phyloP scores from a whole-genome alignment of 2,329 filamentous ascomycete species.

The Neodidymelliopsis sp. region DNA sequence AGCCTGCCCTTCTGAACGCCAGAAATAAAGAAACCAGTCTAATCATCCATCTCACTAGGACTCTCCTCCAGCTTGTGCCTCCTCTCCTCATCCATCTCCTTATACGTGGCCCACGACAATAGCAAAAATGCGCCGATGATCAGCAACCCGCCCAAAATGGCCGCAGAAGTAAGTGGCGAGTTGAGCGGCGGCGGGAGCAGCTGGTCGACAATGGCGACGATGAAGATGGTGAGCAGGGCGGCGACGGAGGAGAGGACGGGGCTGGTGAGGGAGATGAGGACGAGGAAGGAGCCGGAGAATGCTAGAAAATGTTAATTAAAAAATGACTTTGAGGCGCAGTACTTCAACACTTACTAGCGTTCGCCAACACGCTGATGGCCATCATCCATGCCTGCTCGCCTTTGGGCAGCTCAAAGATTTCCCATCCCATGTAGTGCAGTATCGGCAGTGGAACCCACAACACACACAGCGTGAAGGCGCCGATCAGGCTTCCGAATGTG shows the following conservation, averaged over 20 bases:
- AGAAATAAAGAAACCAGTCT: too few species aligned
- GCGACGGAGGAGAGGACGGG: slow-evolving; percentile 93
- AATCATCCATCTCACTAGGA: slow-evolving; percentile 55
- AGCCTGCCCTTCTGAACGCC: too few species aligned
- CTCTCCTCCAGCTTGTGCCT: slow-evolving; percentile 61
- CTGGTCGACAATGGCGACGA: slow-evolving; percentile 93
- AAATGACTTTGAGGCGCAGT: not conserved
- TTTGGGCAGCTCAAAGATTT: slow-evolving; percentile 81
- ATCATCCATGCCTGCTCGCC: slow-evolving; percentile 83
- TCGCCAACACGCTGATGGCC: slow-evolving; percentile 79
- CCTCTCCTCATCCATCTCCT: slow-evolving; percentile 88
- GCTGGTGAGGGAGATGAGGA: slow-evolving; percentile 90
- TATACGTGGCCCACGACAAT: slow-evolving; percentile 89
- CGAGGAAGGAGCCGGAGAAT: slow-evolving; percentile 91
- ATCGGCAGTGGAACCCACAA: slow-evolving; percentile 93
- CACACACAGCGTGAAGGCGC: slow-evolving; percentile 81
- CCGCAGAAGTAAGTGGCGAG: slow-evolving; percentile 74
- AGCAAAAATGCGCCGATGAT: slow-evolving; percentile 90
- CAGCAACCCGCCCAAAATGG: slow-evolving; percentile 80
- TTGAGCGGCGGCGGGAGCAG: slow-evolving; percentile 73
- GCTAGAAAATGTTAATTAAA: slow-evolving; percentile 48
- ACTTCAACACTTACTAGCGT: slow-evolving; percentile 69
- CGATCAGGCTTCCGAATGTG: slow-evolving; percentile 87
- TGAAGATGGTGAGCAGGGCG: slow-evolving; percentile 92
- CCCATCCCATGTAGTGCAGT: slow-evolving; percentile 78